Evolutionary conservation across 1,284 basidiomycete genomes (phyloP), one percentile per base, ranked within the genome.

Genomic region (Pterulicium gracile): DNA sequence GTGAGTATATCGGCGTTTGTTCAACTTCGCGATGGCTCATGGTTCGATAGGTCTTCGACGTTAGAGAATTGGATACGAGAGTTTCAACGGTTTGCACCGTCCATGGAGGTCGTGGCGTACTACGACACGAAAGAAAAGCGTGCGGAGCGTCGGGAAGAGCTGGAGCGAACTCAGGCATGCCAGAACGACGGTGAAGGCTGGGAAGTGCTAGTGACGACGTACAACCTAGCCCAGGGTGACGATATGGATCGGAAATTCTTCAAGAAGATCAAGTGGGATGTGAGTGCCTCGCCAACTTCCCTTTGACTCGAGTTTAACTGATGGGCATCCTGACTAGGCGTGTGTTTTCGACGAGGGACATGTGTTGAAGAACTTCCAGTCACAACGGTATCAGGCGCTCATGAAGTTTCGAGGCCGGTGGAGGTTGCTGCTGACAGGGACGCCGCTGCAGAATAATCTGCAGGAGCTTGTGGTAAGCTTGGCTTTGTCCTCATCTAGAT

Each of bases 41-140:
- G 13, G 42, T 24, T 43, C 54, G 27, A 51, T 58, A 91, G 88
- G 13, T 93, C 94, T 1, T 98, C 95, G 2, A 98, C 94, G 0
- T 68, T 98, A 18, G 96, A 98, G 64, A 98, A 99, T 59, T 99
- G 96, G 96, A 87, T 88, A 60, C 79, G 96, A 52, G 96, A 99
- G 64, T 97, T 99, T 59, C 77, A 81, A 32, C 81, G 81, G 40
- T 98, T 98, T 57, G 89, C 88, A 1, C 92, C 93, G 0, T 73
- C 72, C 3, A 83, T 99, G 60, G 70, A 77, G n/a, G 80, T 97
- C 10, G 80, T 88, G 58, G 88, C 89, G 13, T 99, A 98, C 62
- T 98, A 98, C 56, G 96, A 91, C 4, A 77, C 79, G 24, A 95
- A 97, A 66, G 81, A 84, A 19, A 93, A 98, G 45, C 81, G 96